These are phyloP conservation scores for Lactifluus pinguis DNA, from an alignment of 768 basidiomycete genomes.

Conservation along the genomic window DNA sequence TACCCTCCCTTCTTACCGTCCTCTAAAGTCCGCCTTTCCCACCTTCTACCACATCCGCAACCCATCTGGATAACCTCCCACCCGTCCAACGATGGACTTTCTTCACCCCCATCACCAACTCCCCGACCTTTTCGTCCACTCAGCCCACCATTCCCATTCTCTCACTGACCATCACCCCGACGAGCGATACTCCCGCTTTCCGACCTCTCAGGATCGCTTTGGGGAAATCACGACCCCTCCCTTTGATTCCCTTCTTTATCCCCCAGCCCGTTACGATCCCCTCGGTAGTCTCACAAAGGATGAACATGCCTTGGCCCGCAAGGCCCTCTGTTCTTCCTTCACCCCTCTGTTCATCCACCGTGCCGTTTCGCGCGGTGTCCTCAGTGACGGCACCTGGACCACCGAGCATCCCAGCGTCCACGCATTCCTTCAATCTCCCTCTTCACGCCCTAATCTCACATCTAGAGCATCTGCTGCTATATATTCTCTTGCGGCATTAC, in stretches of 20 bases:
- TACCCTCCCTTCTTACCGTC: slow-evolving; percentile 1
- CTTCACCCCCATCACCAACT: neutral
- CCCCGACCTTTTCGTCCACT: neutral
- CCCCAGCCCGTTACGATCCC: slow-evolving; percentile 15
- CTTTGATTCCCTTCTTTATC: neutral
- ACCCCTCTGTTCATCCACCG: slow-evolving; percentile 1
- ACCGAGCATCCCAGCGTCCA: slow-evolving; percentile 14
- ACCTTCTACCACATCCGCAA: slow-evolving; percentile 5
- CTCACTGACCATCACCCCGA: neutral
- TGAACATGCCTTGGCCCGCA: neutral
- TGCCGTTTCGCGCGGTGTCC: slow-evolving; percentile 14
- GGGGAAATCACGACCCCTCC: neutral
- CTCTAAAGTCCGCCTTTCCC: slow-evolving; percentile 15
- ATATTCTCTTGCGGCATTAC: slow-evolving; percentile 17
- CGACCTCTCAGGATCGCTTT: slow-evolving; percentile 8
- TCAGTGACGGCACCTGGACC: slow-evolving; percentile 19
- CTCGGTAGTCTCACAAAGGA: slow-evolving; percentile 12
- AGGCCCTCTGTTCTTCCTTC: slow-evolving; percentile 1
- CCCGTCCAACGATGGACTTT: slow-evolving; percentile 5
- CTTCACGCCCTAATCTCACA: slow-evolving; percentile 6
- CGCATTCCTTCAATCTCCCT: slow-evolving; percentile 12
- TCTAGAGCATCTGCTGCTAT: slow-evolving; percentile 11
- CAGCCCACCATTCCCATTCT: neutral
- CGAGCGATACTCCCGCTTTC: slow-evolving; percentile 3
- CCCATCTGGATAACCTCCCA: slow-evolving; percentile 9